Percentiles rank a stretch among this genome's conserved stretches.
Evolutionary conservation across 2,329 filamentous ascomycete genomes (phyloP).

Genomic region (Colletotrichum sublineola): DNA sequence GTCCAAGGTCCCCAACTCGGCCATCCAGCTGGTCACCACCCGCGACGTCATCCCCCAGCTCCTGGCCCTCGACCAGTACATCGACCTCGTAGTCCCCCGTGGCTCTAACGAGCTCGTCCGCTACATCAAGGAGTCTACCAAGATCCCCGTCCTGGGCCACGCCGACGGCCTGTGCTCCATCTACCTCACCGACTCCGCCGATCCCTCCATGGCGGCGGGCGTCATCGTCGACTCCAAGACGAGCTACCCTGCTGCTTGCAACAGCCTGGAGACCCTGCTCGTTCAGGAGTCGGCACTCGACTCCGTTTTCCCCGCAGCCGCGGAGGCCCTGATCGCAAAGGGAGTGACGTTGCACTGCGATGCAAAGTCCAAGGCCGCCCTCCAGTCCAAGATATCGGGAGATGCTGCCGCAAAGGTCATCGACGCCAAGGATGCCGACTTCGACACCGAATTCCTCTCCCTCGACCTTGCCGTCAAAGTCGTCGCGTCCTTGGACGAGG

Average conservation of each 20-base stretch:
- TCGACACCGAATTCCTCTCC: constrained; percentile 89
- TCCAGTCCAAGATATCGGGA: constrained; percentile 55
- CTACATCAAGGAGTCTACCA: constrained; percentile 90
- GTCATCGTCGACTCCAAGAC: constrained; percentile 94
- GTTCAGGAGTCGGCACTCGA: constrained; percentile 79
- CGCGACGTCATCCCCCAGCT: constrained; percentile 90
- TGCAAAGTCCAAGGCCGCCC: constrained; percentile 71
- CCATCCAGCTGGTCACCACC: constrained; percentile 94
- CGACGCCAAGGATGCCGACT: constrained; percentile 79
- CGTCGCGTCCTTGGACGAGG: constrained; percentile 76
- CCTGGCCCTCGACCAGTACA: constrained; percentile 86
- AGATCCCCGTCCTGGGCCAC: constrained; percentile 95
- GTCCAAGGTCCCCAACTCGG: constrained; percentile 84
- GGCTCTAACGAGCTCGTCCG: constrained; percentile 91
- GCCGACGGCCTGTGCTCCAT: constrained; percentile 93
- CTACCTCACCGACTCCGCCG: constrained; percentile 85
- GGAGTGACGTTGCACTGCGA: constrained; percentile 91
- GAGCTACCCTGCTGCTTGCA: constrained; percentile 95
- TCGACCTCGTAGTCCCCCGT: constrained; percentile 95
- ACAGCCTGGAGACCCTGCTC: constrained; percentile 91
- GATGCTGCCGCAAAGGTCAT: constrained; percentile 64
- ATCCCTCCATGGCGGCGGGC: constrained; percentile 76
- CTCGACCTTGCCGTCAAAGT: constrained; percentile 87
- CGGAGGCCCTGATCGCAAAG: constrained; percentile 78
- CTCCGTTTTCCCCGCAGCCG: constrained; percentile 75